Evolutionary conservation across 371 early-diverging fungal species (phyloP).

Genomic region (Zychaea mexicana): DNA sequence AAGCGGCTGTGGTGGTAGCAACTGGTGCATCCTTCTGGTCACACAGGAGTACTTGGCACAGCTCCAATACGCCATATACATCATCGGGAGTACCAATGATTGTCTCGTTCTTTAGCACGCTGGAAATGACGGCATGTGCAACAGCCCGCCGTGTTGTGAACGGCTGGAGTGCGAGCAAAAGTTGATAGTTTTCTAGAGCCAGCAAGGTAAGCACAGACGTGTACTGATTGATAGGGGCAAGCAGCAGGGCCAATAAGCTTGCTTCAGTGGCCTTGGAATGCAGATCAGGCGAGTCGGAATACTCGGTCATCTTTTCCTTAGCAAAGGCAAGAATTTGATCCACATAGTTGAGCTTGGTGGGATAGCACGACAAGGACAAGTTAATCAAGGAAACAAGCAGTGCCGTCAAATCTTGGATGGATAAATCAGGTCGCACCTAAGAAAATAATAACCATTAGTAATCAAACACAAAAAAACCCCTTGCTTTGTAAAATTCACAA

Average conservation of each 20-base stretch:
- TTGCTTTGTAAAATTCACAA: neutral
- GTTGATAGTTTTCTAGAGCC: constrained; percentile 70
- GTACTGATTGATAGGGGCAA: constrained; percentile 77
- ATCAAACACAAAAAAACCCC: neutral
- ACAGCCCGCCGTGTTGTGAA: constrained; percentile 80
- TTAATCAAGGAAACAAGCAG: constrained; percentile 85
- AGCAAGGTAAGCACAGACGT: constrained; percentile 61
- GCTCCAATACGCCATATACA: constrained; percentile 80
- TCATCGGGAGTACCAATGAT: constrained; percentile 73
- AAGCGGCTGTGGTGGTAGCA: constrained; percentile 17
- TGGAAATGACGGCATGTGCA: constrained; percentile 74
- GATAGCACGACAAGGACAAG: constrained; percentile 90
- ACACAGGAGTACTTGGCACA: constrained; percentile 77
- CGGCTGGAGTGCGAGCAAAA: constrained; percentile 79
- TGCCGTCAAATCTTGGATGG: constrained; percentile 87
- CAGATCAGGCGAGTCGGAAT: constrained; percentile 54
- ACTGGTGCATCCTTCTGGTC: constrained; percentile 73
- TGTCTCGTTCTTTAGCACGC: constrained; percentile 65
- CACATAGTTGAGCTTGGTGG: constrained; percentile 82
- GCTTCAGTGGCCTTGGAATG: constrained; percentile 61
- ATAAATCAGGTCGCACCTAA: constrained; percentile 80
- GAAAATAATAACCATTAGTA: neutral
- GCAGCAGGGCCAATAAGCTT: constrained; percentile 66
- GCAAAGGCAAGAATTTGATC: constrained; percentile 89
- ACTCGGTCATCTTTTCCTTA: constrained; percentile 61